A percentile compares a stretch with the other conserved stretches of the same genome.
These are phyloP conservation scores for Alliaria petiolata DNA, from an alignment of 345 rosid species.

Conservation along the genomic window DNA sequence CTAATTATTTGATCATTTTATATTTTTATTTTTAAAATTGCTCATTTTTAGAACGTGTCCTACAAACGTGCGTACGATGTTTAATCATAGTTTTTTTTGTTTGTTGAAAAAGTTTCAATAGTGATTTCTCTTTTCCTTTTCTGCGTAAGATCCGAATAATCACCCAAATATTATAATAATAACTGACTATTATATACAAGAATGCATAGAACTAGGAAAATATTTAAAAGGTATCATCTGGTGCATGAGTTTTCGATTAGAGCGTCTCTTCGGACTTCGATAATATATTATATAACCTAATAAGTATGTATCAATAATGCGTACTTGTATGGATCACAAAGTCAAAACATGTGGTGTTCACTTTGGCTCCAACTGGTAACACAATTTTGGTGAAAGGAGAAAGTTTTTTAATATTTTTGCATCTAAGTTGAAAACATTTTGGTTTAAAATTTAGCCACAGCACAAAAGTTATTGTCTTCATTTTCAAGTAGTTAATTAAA, in stretches of 20 bases:
- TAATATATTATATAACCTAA: too few relatives aligned
- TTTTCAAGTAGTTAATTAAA: not conserved
- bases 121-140: not conserved
- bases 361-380: not conserved
- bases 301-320: conserved; percentile 5
- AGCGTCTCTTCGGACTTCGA: not conserved
- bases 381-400: not conserved
- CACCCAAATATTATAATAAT: too few relatives aligned
- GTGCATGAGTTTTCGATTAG: not conserved
- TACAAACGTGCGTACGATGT: conserved; percentile 6
- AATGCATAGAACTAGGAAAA: too few relatives aligned
- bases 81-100: not conserved
- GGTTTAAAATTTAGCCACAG: not conserved
- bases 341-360: conserved; percentile 7
- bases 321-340: not conserved
- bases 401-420: not conserved
- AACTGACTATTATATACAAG: too few relatives aligned
- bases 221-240: too few relatives aligned
- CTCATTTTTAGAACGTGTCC: not conserved
- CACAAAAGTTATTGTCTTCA: not conserved
- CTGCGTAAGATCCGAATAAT: not conserved
- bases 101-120: too few relatives aligned
- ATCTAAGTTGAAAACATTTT: not conserved
- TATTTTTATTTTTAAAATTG: too few relatives aligned
- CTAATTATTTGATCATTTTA: not conserved